Evolutionary conservation across 352 stramenopile genomes (phyloP).

Genomic region (Pythium aquatile): DNA sequence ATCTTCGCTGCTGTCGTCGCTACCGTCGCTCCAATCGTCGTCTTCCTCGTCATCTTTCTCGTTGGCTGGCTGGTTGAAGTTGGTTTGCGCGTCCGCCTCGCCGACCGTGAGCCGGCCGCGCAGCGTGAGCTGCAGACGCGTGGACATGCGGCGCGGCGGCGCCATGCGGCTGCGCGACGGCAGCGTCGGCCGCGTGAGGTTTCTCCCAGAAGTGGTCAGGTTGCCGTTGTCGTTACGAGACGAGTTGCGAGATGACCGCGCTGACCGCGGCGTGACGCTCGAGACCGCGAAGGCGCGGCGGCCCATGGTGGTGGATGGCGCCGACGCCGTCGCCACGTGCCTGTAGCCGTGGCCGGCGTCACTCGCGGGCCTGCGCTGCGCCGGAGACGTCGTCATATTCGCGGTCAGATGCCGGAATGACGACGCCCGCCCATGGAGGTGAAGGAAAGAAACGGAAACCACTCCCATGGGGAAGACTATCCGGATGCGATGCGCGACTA

Average conservation of each 20-base stretch:
- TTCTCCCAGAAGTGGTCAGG: neutral
- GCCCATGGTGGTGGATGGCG: neutral
- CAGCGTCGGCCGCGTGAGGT: neutral
- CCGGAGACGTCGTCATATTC: neutral
- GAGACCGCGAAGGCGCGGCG: neutral
- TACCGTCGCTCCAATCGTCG: conserved; percentile 3
- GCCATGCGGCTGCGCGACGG: conserved; percentile 4
- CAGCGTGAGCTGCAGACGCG: conserved; percentile 27
- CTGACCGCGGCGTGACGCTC: neutral
- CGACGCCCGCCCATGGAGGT: too few relatives aligned
- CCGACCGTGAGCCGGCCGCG: conserved; percentile 6
- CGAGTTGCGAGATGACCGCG: conserved; percentile 1
- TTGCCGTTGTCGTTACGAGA: neutral
- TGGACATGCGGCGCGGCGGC: conserved; percentile 24
- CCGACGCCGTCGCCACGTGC: neutral
- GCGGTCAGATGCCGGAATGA: too few relatives aligned
- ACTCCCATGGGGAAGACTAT: too few relatives aligned
- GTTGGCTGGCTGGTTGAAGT: neutral
- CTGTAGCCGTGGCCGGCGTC: neutral
- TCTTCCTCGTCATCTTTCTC: conserved; percentile 3
- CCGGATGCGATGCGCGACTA: too few relatives aligned
- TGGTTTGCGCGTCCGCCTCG: neutral
- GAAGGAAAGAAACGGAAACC: neutral
- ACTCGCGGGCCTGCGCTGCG: neutral
- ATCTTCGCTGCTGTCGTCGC: neutral